These are phyloP conservation scores for Debaryomyces psychrophilus DNA, from an alignment of 1,139 yeast species.

Conservation along the genomic window DNA sequence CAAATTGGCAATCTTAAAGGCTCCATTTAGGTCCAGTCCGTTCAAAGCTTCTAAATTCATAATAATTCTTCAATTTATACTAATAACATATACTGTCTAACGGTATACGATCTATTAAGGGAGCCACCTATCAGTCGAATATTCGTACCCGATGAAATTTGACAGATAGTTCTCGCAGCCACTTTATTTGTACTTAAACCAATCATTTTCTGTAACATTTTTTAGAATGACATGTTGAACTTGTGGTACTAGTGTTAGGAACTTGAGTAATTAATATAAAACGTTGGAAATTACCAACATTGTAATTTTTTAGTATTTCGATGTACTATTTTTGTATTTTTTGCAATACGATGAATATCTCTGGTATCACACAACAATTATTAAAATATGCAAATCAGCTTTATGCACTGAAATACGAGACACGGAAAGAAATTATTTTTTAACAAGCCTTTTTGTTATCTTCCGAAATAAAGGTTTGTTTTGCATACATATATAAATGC, in stretches of 20 bases:
- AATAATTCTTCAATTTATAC: constrained; percentile 5
- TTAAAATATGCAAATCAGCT: too few relatives aligned
- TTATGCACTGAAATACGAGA: too few relatives aligned
- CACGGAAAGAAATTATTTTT: too few relatives aligned
- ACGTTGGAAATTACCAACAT: neutral
- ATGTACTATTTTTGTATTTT: too few relatives aligned
- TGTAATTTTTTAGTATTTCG: neutral
- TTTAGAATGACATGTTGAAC: too few relatives aligned
- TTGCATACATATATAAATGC: neutral
- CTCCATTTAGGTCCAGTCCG: constrained; percentile 47
- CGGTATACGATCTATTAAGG: neutral
- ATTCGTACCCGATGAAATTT: constrained; percentile 2
- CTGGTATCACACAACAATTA: too few relatives aligned
- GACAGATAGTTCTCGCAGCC: constrained; percentile 8
- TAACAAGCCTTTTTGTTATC: too few relatives aligned
- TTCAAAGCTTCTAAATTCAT: constrained; percentile 30
- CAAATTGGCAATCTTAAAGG: constrained; percentile 66
- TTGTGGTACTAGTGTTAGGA: neutral
- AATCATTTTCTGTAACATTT: neutral
- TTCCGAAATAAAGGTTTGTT: too few relatives aligned
- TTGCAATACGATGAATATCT: too few relatives aligned
- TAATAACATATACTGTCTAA: constrained; percentile 38
- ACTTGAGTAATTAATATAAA: neutral
- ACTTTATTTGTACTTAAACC: neutral
- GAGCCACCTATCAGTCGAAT: neutral